These are phyloP conservation scores for Knoxdaviesia capensis DNA, from an alignment of 2,329 filamentous ascomycete species.

Conservation along the genomic window DNA sequence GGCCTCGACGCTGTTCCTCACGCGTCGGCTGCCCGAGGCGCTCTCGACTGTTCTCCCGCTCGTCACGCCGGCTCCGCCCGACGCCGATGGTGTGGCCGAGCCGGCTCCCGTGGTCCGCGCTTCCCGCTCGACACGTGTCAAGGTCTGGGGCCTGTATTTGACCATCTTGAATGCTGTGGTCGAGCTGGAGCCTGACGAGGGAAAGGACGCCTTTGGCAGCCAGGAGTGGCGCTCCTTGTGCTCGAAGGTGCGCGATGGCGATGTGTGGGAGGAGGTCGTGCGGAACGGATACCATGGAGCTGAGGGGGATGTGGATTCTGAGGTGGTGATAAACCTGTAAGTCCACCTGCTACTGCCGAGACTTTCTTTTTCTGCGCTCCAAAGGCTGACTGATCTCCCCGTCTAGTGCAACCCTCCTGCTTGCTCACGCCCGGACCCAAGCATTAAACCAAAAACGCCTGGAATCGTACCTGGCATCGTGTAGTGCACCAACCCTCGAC, in stretches of 20 bases:
- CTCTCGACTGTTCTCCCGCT: constrained; percentile 69
- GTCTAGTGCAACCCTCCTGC: constrained; percentile 61
- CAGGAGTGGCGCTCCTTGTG: constrained; percentile 71
- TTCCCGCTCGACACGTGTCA: constrained; percentile 67
- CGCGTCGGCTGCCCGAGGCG: constrained; percentile 78
- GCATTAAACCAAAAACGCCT: constrained; percentile 67
- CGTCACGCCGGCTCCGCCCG: constrained; percentile 38
- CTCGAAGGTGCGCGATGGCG: constrained; percentile 67
- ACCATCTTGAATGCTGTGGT: constrained; percentile 82
- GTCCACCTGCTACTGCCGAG: constrained; percentile 10
- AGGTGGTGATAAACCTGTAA: constrained; percentile 80
- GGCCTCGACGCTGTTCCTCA: constrained; percentile 84
- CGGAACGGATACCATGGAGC: constrained; percentile 69
- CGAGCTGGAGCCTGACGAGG: constrained; percentile 76
- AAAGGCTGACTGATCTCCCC: background rate
- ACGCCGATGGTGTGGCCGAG: constrained; percentile 24
- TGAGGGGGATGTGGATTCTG: constrained; percentile 81
- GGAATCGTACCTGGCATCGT: constrained; percentile 68
- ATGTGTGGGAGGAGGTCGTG: constrained; percentile 88
- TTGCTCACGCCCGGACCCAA: constrained; percentile 78
- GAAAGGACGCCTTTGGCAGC: constrained; percentile 70
- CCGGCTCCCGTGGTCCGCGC: constrained; percentile 60
- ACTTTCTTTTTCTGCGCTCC: background rate
- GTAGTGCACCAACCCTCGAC: constrained; percentile 34
- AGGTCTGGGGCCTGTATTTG: constrained; percentile 94